phyloP scores from a whole-genome alignment of 805 yeast genomes.

The Soucietia sequanensis region DNA sequence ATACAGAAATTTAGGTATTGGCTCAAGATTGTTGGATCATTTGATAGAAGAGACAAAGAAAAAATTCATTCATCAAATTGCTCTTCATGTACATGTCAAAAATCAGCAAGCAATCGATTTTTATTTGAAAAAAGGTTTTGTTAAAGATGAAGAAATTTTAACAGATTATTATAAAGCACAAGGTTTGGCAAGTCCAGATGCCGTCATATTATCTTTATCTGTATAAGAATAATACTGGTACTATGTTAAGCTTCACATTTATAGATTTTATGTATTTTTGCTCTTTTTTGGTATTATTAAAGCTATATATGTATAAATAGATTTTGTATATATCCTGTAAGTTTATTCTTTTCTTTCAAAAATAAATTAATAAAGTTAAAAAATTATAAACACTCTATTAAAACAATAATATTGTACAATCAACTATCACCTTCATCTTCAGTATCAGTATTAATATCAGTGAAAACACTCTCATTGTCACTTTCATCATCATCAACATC shows the following conservation, averaged over 20 bases:
- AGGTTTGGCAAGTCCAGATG: slow-evolving; percentile 48
- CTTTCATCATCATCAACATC: slow-evolving; percentile 41
- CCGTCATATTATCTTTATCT: slow-evolving; percentile 34
- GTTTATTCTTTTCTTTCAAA: slow-evolving; percentile 31
- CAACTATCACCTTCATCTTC: slow-evolving; percentile 37
- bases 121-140: slow-evolving; percentile 53
- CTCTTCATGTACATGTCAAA: slow-evolving; percentile 51
- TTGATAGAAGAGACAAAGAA: slow-evolving; percentile 55
- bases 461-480: slow-evolving; percentile 39
- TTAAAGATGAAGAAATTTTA: slow-evolving; percentile 28
- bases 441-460: slow-evolving; percentile 46
- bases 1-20: slow-evolving; percentile 64
- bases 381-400: background rate
- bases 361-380: no score
- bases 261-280: slow-evolving; percentile 2
- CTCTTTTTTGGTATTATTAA: background rate
- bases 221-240: slow-evolving; percentile 16
- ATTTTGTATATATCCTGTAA: slow-evolving; percentile 51
- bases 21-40: slow-evolving; percentile 54
- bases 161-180: slow-evolving; percentile 49
- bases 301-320: no score
- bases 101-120: slow-evolving; percentile 45
- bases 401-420: background rate
- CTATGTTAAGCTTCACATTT: background rate
- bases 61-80: slow-evolving; percentile 52